Evolutionary conservation across 768 basidiomycete species (phyloP).

Genomic region (Lactarius psammicola): DNA sequence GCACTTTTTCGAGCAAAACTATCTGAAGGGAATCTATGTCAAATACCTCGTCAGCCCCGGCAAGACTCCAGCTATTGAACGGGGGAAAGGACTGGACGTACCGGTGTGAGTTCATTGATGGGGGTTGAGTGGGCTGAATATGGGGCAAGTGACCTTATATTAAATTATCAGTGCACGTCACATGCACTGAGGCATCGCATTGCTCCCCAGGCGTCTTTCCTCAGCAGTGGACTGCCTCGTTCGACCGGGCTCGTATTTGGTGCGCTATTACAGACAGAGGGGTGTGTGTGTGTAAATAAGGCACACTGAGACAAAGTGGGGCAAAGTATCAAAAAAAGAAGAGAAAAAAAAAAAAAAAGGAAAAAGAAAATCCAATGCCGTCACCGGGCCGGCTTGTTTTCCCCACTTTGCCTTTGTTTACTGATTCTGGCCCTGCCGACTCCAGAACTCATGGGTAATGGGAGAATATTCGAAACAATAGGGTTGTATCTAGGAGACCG

Average conservation of each 20-base stretch:
- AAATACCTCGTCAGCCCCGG: background rate
- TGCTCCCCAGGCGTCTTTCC: background rate
- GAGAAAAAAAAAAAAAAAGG: background rate
- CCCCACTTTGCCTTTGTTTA: background rate
- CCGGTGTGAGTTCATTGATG: constrained; percentile 11
- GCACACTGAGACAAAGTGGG: background rate
- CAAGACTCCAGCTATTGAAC: background rate
- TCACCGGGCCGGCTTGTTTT: background rate
- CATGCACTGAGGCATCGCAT: constrained; percentile 18
- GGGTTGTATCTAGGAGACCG: background rate
- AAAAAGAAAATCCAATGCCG: background rate
- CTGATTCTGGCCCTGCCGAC: background rate
- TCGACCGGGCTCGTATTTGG: background rate
- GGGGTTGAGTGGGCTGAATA: background rate
- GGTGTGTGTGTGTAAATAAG: background rate
- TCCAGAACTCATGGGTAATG: no score
- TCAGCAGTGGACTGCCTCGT: background rate
- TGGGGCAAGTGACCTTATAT: constrained; percentile 14
- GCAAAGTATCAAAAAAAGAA: background rate
- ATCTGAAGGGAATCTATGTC: background rate
- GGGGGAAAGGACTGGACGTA: background rate
- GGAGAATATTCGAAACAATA: background rate
- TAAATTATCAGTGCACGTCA: constrained; percentile 11
- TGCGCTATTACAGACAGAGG: background rate
- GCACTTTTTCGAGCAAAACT: background rate